These are phyloP conservation scores for Lachancea sp. DNA, from an alignment of 805 yeast species.

Conservation along the genomic window DNA sequence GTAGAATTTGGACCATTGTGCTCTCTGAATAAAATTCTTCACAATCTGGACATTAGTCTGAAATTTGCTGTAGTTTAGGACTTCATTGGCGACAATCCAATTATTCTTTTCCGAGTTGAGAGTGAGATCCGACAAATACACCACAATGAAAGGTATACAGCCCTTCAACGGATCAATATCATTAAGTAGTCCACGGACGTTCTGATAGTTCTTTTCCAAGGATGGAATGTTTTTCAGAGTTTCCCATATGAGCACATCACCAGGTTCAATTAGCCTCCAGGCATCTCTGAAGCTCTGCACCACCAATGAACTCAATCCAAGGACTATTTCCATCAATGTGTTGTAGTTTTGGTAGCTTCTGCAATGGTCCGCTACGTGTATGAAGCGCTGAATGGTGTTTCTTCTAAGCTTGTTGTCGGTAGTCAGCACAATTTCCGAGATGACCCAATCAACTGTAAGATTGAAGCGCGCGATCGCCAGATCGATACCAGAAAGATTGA, in stretches of 20 bases:
- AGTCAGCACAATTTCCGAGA: constrained; percentile 78
- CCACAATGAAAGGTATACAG: constrained; percentile 83
- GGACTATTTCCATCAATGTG: constrained; percentile 77
- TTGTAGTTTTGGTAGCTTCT: constrained; percentile 70
- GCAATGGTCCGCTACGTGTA: constrained; percentile 78
- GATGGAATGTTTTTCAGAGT: constrained; percentile 65
- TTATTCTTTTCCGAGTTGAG: constrained; percentile 46
- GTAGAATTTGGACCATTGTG: constrained; percentile 79
- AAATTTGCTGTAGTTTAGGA: constrained; percentile 75
- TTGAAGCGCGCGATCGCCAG: constrained; percentile 81
- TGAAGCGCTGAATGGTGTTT: constrained; percentile 72
- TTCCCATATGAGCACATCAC: constrained; percentile 62
- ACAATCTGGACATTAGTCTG: constrained; percentile 70
- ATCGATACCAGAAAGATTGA: constrained; percentile 63
- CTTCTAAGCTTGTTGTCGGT: constrained; percentile 51
- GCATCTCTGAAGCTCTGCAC: constrained; percentile 57
- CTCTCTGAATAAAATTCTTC: constrained; percentile 67
- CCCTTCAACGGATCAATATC: constrained; percentile 64
- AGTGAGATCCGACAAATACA: constrained; percentile 76
- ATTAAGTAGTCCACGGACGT: constrained; percentile 44
- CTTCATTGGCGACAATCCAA: constrained; percentile 29
- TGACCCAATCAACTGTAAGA: constrained; percentile 84
- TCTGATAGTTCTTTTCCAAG: constrained; percentile 65
- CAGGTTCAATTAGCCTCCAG: constrained; percentile 68
- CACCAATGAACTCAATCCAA: constrained; percentile 68